phyloP scores from a whole-genome alignment of 768 basidiomycete genomes.

The Xerocomellus chrysenteron region DNA sequence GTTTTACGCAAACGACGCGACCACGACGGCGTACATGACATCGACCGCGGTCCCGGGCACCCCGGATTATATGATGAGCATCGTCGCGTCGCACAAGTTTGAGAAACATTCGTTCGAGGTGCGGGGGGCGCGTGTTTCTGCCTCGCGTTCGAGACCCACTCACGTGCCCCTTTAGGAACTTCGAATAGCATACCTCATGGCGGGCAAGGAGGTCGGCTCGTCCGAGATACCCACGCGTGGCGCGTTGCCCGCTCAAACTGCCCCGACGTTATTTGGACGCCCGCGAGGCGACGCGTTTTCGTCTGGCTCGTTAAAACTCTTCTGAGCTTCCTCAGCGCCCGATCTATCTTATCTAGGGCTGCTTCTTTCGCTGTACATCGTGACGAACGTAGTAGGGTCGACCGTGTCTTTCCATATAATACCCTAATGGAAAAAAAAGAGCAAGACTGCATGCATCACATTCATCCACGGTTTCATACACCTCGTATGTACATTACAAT shows the following conservation, averaged over 20 bases:
- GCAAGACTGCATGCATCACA: not conserved
- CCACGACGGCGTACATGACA: conserved; percentile 22
- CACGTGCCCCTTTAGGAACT: conserved; percentile 42
- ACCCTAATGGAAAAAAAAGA: not conserved
- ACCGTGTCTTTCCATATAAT: not conserved
- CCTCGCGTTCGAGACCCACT: not conserved
- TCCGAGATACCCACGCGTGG: conserved; percentile 31
- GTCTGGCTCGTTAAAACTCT: conserved; percentile 20
- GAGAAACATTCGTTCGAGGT: conserved; percentile 53
- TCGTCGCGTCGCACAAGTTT: conserved; percentile 38
- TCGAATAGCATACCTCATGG: conserved; percentile 44
- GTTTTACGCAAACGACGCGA: conserved; percentile 28
- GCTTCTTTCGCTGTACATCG: not conserved
- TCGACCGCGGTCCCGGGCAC: conserved; percentile 3
- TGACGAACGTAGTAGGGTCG: not conserved
- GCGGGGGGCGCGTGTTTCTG: not conserved
- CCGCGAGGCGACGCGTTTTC: conserved; percentile 35
- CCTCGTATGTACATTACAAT: not conserved
- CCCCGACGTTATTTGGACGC: conserved; percentile 27
- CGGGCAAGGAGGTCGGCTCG: conserved; percentile 47
- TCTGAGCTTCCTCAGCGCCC: conserved; percentile 6
- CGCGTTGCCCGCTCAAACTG: conserved; percentile 21
- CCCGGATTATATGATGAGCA: conserved; percentile 37
- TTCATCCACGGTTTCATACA: conserved; percentile 8
- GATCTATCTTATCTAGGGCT: not conserved